phyloP scores from a whole-genome alignment of 306 rosid species.

The Canavalia ensiformis region DNA sequence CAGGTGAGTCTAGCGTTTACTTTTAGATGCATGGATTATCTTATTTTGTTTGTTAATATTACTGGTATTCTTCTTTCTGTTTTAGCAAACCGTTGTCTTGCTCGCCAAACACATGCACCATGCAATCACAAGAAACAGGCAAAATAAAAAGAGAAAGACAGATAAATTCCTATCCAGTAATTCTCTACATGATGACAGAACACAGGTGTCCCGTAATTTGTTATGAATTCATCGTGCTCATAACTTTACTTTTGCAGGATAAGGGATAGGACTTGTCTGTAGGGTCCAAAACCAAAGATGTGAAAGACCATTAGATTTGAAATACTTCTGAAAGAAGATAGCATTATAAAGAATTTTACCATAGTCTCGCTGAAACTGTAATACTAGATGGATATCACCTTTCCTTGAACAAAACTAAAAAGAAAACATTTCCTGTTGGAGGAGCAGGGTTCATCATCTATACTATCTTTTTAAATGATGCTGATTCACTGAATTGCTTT shows the following conservation, averaged over 20 bases:
- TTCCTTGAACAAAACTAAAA: slow-evolving; percentile 42
- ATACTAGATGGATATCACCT: slow-evolving; percentile 51
- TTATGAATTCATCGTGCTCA: slow-evolving; percentile 10
- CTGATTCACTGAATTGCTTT: slow-evolving; percentile 57
- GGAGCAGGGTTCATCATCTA: slow-evolving; percentile 55
- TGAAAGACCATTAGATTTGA: slow-evolving; percentile 47
- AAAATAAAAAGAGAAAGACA: slow-evolving; percentile 24
- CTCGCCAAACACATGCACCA: slow-evolving; percentile 21
- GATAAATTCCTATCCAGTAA: slow-evolving; percentile 21
- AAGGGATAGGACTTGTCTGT: slow-evolving; percentile 21
- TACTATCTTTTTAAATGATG: slow-evolving; percentile 50
- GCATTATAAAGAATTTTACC: slow-evolving; percentile 61
- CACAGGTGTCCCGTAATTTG: background rate
- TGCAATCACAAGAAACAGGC: slow-evolving; percentile 1
- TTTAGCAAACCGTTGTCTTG: slow-evolving; percentile 10
- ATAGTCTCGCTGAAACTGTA: slow-evolving; percentile 51
- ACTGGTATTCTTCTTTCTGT: background rate
- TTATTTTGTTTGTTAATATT: slow-evolving; percentile 37
- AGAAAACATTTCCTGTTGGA: slow-evolving; percentile 44
- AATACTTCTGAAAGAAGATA: slow-evolving; percentile 44
- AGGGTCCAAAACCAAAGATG: slow-evolving; percentile 21
- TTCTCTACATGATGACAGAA: slow-evolving; percentile 24
- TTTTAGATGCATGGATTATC: background rate
- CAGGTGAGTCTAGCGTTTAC: slow-evolving; percentile 8
- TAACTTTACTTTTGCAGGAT: slow-evolving; percentile 24